Conservation (phyloP, 179 eudicot genomes). For the Spergularia azorica region DNA sequence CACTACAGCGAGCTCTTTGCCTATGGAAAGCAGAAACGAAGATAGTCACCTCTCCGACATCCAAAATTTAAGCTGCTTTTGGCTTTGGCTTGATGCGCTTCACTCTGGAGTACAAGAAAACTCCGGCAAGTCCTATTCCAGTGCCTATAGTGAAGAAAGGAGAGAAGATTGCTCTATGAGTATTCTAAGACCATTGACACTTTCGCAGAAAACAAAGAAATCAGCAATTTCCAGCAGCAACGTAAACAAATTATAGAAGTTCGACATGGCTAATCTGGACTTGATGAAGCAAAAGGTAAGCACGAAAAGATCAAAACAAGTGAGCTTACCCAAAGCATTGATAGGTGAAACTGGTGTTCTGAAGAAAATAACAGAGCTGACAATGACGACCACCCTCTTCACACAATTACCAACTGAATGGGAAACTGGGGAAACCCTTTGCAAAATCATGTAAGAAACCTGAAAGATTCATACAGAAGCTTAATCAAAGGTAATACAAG, state of each 20-base stretch:
- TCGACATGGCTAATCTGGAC: background rate
- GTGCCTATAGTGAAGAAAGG: constrained; percentile 51
- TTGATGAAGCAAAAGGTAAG: background rate
- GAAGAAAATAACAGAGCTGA: constrained; percentile 89
- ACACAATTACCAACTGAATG: constrained; percentile 95
- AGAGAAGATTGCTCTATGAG: background rate
- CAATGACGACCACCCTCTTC: constrained; percentile 94
- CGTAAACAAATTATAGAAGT: background rate
- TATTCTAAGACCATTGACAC: background rate
- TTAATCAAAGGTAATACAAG: background rate
- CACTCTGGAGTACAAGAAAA: constrained; percentile 88
- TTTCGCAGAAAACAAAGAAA: background rate
- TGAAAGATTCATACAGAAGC: constrained; percentile 27
- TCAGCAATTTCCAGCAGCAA: background rate
- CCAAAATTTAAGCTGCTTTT: constrained; percentile 48
- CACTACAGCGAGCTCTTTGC: constrained; percentile 11
- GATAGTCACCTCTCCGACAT: background rate
- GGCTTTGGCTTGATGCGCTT: constrained; percentile 70
- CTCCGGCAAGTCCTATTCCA: constrained; percentile 86
- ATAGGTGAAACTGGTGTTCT: constrained; percentile 75
- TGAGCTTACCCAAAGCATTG: constrained; percentile 46
- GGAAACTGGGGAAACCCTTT: constrained; percentile 92
- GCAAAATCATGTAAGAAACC: constrained; percentile 94
- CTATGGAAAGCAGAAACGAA: constrained; percentile 12
- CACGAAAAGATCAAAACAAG: background rate